Conservation (phyloP, 2,329 filamentous ascomycete species). For the Ciborinia camelliae region DNA sequence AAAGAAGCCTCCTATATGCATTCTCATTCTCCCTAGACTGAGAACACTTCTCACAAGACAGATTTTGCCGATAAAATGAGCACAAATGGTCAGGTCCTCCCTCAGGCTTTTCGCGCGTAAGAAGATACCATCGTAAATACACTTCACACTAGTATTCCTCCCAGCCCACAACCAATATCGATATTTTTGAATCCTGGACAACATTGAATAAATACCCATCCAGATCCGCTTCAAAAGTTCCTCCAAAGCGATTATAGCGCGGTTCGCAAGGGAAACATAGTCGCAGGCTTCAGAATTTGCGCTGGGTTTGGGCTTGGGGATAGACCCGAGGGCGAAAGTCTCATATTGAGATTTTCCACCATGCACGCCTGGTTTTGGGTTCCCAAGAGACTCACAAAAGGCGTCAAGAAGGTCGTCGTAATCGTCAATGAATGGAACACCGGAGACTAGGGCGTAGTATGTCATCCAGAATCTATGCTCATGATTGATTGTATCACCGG, state of each 20-base stretch:
- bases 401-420: background rate
- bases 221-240: background rate
- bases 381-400: background rate
- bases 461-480: background rate
- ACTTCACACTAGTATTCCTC: background rate
- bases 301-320: too few species aligned
- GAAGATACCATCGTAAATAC: background rate
- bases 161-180: too few species aligned
- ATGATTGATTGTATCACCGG: background rate
- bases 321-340: too few species aligned
- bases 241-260: background rate
- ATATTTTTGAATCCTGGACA: background rate
- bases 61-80: background rate
- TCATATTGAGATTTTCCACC: background rate
- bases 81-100: background rate
- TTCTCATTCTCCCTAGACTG: background rate
- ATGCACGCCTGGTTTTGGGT: background rate
- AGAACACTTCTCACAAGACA: background rate
- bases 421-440: background rate
- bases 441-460: too few species aligned
- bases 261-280: background rate
- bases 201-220: too few species aligned
- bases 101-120: background rate
- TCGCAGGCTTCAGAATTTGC: too few species aligned
- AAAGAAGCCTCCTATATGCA: background rate